Percentiles rank a stretch among this genome's conserved stretches.
These are phyloP conservation scores for Globisporangium echinulatum DNA, from an alignment of 352 stramenopile genomes.

Conservation along the genomic window DNA sequence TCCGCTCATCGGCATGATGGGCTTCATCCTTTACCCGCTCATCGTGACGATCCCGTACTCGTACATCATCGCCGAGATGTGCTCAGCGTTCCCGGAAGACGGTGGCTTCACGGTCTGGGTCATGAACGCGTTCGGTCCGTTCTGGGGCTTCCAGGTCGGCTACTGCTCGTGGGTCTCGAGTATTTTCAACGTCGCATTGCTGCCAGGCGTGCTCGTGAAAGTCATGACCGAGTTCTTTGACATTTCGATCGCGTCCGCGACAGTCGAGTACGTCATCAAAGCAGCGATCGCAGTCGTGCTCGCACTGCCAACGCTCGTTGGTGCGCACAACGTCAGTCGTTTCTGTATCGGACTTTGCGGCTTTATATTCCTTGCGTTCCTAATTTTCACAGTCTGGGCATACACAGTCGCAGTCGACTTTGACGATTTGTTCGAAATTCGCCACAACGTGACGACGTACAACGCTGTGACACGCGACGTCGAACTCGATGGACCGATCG, in stretches of 20 bases:
- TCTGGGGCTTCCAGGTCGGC: constrained; percentile 74
- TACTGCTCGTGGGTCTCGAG: constrained; percentile 80
- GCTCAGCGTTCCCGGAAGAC: constrained; percentile 67
- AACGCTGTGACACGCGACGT: constrained; percentile 13
- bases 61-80: constrained; percentile 57
- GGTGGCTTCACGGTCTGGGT: constrained; percentile 70
- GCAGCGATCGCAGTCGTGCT: constrained; percentile 26
- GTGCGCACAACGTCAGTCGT: constrained; percentile 25
- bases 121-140: constrained; percentile 58
- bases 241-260: constrained; percentile 18
- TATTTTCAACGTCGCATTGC: constrained; percentile 52
- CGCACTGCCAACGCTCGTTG: constrained; percentile 30
- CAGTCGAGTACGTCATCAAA: constrained; percentile 28
- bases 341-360: constrained; percentile 22
- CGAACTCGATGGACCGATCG: constrained; percentile 20
- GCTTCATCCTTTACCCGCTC: constrained; percentile 51
- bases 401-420: constrained; percentile 19
- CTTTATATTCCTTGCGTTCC: constrained; percentile 30
- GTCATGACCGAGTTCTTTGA: constrained; percentile 29
- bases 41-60: constrained; percentile 56
- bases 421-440: constrained; percentile 38
- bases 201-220: constrained; percentile 52
- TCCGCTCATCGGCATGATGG: constrained; percentile 47
- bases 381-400: constrained; percentile 43
- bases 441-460: constrained; percentile 18